Evolutionary conservation across 2,329 filamentous ascomycete genomes (phyloP).

Genomic region (Diaporthe destruens): DNA sequence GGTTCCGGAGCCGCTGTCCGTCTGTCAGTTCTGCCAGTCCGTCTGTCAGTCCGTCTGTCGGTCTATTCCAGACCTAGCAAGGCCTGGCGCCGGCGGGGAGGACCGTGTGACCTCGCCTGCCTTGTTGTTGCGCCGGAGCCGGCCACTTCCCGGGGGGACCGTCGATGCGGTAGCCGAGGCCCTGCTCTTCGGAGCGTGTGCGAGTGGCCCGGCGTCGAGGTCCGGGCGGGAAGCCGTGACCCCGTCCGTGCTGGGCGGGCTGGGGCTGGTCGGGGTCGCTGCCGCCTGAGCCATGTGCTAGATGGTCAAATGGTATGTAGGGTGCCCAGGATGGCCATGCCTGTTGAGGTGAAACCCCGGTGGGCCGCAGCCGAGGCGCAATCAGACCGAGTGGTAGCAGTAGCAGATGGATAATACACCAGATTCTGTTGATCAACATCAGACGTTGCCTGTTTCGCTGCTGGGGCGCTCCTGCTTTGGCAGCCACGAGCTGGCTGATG

Average conservation of each 20-base stretch:
- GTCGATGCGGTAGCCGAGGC: not conserved
- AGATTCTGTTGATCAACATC: constrained; percentile 4
- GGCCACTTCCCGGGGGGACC: not conserved
- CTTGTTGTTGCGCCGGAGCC: not conserved
- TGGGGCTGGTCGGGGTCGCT: no score
- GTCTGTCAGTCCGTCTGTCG: no score
- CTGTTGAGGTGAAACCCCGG: constrained; percentile 11
- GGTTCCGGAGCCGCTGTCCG: not conserved
- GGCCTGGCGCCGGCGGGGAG: not conserved
- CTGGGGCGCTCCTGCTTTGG: constrained; percentile 4
- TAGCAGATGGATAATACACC: not conserved
- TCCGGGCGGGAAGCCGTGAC: not conserved
- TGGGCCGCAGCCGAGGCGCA: constrained; percentile 21
- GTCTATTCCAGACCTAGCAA: not conserved
- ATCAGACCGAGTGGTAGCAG: not conserved
- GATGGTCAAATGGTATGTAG: no score
- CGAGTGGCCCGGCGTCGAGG: constrained; percentile 3
- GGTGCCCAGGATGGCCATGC: constrained; percentile 26
- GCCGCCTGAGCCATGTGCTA: no score
- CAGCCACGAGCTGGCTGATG: constrained; percentile 5
- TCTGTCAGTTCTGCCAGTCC: no score
- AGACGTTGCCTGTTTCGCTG: not conserved
- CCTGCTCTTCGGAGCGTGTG: not conserved
- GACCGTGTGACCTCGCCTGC: not conserved
- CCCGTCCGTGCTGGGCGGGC: not conserved